Conservation (phyloP, 148 eudicot species). For the Persicaria tinctoria region DNA sequence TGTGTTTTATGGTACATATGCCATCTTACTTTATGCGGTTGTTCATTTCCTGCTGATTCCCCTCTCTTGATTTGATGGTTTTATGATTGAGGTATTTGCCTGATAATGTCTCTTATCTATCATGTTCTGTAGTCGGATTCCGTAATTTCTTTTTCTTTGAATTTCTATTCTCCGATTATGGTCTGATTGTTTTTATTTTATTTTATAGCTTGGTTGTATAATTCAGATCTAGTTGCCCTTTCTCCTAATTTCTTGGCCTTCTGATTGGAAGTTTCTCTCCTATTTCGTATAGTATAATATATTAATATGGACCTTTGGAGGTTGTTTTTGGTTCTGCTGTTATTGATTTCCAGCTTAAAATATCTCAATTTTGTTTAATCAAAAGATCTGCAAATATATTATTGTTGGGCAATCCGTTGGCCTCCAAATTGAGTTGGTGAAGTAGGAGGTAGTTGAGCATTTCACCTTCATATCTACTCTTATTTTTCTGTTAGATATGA, state of each 20-base stretch:
- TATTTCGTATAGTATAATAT: neutral
- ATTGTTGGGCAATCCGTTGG: neutral
- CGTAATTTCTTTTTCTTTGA: neutral
- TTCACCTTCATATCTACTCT: conserved; percentile 20
- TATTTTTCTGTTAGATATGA: conserved; percentile 6
- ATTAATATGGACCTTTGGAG: neutral
- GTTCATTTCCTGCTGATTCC: no score
- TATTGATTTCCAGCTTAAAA: neutral
- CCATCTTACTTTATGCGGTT: neutral
- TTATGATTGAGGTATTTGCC: no score
- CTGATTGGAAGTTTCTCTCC: neutral
- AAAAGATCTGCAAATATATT: neutral
- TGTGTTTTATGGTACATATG: neutral
- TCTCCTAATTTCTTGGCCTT: neutral
- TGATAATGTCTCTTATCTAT: neutral
- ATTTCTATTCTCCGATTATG: no score
- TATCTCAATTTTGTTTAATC: no score
- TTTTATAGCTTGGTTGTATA: neutral
- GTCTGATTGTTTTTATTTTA: no score
- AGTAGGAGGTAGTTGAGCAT: conserved; percentile 20
- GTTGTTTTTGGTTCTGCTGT: neutral
- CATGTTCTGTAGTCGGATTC: neutral
- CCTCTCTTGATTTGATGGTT: no score
- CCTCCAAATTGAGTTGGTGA: conserved; percentile 16
- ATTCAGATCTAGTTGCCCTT: neutral